Evolutionary conservation across 345 rosid species (phyloP).

Genomic region (Gossypium raimondii): DNA sequence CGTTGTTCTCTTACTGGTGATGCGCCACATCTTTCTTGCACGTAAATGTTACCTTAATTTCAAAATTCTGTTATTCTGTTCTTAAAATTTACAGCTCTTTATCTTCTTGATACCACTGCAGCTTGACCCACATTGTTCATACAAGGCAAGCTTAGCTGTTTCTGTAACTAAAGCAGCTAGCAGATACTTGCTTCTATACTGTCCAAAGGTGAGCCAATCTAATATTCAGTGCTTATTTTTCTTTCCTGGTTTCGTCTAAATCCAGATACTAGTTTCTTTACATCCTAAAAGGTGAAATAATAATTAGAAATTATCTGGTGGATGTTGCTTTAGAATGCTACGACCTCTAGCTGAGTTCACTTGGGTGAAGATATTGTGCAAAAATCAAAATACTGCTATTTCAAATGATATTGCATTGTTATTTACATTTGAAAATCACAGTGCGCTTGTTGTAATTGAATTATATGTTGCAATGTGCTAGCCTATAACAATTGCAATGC

Average conservation of each 20-base stretch:
- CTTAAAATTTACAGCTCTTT: slow-evolving; percentile 6
- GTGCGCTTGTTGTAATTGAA: neutral
- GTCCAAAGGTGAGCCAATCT: slow-evolving; percentile 55
- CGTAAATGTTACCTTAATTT: slow-evolving; percentile 9
- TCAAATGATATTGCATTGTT: neutral
- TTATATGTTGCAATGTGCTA: slow-evolving; percentile 26
- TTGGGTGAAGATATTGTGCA: neutral
- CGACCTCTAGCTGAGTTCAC: neutral
- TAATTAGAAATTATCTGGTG: neutral
- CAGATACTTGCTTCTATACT: slow-evolving; percentile 72
- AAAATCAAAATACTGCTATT: neutral
- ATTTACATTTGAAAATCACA: neutral
- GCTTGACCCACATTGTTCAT: slow-evolving; percentile 98
- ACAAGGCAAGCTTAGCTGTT: slow-evolving; percentile 55
- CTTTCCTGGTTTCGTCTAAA: neutral
- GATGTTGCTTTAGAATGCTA: neutral
- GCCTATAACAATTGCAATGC: neutral
- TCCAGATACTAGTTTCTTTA: neutral
- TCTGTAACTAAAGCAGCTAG: slow-evolving; percentile 66
- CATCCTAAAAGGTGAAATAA: too few relatives aligned
- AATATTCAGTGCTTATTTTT: neutral
- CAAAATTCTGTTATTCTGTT: neutral
- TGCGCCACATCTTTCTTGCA: slow-evolving; percentile 18
- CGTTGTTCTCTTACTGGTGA: slow-evolving; percentile 70
- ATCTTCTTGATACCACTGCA: slow-evolving; percentile 32